Evolutionary conservation across 192 early-diverging fungal species (phyloP), one percentile per base, ranked within the genome.

Genomic region (Umbelopsis sp.): DNA sequence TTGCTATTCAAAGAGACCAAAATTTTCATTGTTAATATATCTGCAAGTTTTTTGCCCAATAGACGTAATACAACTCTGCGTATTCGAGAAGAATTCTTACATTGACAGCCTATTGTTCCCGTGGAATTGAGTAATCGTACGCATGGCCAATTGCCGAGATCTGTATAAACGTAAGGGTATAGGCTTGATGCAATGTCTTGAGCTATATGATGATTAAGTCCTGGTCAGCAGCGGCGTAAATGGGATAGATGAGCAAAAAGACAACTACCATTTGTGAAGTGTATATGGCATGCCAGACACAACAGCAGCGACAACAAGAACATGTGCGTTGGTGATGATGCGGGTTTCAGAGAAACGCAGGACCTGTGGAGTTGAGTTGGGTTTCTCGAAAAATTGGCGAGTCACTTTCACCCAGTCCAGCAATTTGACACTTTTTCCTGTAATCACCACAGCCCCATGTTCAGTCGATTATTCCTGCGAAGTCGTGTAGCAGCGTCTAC

Each of bases 101-200:
- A 74, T 71, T 87, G 85, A 67, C 90, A 91, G 29, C 91, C 91
- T 22, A 85, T 78, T 7, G 71, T 70, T 22, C 83, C 84, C 17
- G 84, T 82, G 4, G 85, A 81, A 69, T 85, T 88, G 24, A 89
- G 76, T 38, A 90, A 53, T 11, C 90, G 81, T 20, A 87, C 76
- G 72, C 90, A 89, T 1, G 87, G 85, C 45, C 77, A 79, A 25
- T 80, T 79, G n/a, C 67, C 66, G 38, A 87, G 36, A 62, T 84
- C 68, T 26, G 74, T 82, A 68, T 87, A 87, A 26, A 87, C 56
- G 31, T 71, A 74, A n/a, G 79, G 75, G 66, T 81, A 68, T 29
- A 81, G 10, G 3, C 69, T 74, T 8, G 72, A 50, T n/a, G 72
- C 75, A 51, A 77, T 74, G 45, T 81, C 79, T 41, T 81, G 70